These are phyloP conservation scores for Colletotrichum lindemuthianum DNA, from an alignment of 2,329 filamentous ascomycete genomes.

Conservation along the genomic window DNA sequence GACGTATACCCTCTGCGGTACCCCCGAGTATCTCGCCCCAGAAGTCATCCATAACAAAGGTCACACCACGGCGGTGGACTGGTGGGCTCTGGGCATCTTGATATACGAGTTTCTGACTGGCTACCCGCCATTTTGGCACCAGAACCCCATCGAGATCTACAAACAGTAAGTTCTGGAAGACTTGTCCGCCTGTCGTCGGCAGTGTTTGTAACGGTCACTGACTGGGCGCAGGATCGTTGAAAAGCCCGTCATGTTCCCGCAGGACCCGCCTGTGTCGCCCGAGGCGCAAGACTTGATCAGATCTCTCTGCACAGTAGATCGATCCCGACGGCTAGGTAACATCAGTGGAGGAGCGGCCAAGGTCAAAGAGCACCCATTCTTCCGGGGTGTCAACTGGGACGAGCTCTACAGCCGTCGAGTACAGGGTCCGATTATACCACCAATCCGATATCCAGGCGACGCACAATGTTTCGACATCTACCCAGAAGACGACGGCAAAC, in stretches of 20 bases:
- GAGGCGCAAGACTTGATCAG: constrained; percentile 80
- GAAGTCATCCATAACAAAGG: constrained; percentile 88
- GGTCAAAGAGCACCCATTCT: constrained; percentile 83
- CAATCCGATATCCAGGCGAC: constrained; percentile 76
- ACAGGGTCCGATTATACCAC: constrained; percentile 79
- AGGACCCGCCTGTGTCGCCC: constrained; percentile 70
- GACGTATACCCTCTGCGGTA: constrained; percentile 86
- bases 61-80: constrained; percentile 80
- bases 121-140: constrained; percentile 88
- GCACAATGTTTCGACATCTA: constrained; percentile 86
- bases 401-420: constrained; percentile 72
- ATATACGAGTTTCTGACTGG: constrained; percentile 88
- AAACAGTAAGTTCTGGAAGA: constrained; percentile 66
- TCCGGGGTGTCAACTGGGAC: constrained; percentile 78
- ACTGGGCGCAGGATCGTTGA: constrained; percentile 74
- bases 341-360: constrained; percentile 76
- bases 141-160: constrained; percentile 88
- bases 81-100: constrained; percentile 87
- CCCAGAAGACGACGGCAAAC: constrained; percentile 76
- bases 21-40: constrained; percentile 84
- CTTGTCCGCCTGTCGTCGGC: background rate
- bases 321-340: constrained; percentile 81
- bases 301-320: constrained; percentile 81
- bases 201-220: constrained; percentile 1
- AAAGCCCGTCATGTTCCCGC: constrained; percentile 79